These are phyloP conservation scores for Fusarium caatingaense DNA, from an alignment of 2,329 filamentous ascomycete species.

Conservation along the genomic window DNA sequence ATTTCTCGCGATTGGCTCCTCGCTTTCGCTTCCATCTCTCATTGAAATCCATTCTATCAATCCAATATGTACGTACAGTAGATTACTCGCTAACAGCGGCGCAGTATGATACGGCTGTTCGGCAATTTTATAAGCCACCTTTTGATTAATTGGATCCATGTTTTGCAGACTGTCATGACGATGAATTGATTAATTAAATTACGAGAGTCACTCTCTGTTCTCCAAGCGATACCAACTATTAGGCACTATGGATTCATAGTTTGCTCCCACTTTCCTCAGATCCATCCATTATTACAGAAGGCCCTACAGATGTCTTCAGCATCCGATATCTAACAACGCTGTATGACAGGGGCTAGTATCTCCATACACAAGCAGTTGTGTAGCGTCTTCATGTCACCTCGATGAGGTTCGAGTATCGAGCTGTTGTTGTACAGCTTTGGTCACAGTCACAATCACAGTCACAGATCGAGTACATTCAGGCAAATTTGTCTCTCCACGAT, in stretches of 20 bases:
- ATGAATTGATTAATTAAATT: not conserved
- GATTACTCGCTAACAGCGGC: not conserved
- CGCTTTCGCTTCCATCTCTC: conserved; percentile 7
- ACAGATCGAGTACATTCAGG: not conserved
- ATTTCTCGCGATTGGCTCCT: conserved; percentile 16
- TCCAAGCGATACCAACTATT: not conserved
- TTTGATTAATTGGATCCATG: not conserved
- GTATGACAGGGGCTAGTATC: conserved; percentile 27
- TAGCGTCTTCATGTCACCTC: conserved; percentile 34
- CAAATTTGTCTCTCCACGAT: not conserved
- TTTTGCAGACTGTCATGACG: not conserved
- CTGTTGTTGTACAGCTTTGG: not conserved
- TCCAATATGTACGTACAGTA: not conserved
- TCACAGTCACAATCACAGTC: not conserved
- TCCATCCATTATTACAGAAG: not conserved
- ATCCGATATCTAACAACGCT: not conserved
- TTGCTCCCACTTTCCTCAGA: not conserved
- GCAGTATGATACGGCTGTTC: conserved; percentile 24
- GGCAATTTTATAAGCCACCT: conserved; percentile 20
- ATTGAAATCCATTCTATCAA: not conserved
- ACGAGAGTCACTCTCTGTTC: not conserved
- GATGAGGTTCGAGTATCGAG: conserved; percentile 37
- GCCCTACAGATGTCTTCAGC: not conserved
- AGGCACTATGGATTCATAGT: not conserved
- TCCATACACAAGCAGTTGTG: conserved; percentile 26